A percentile compares a stretch with the other conserved stretches of the same genome.
phyloP scores from a whole-genome alignment of 306 rosid genomes.

The Abrus precatorius region DNA sequence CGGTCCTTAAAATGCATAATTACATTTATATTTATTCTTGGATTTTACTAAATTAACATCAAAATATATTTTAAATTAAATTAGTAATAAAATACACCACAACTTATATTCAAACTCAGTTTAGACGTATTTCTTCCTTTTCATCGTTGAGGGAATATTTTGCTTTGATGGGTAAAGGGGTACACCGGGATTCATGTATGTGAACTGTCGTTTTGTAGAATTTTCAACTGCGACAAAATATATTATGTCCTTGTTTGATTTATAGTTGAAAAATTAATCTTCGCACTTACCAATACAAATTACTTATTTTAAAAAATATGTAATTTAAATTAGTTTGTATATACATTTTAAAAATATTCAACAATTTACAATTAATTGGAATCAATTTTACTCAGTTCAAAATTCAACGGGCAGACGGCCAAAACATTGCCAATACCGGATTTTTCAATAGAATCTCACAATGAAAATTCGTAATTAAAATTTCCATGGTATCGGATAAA shows the following conservation, averaged over 20 bases:
- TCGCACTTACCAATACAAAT: too few species aligned
- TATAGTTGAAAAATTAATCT: too few species aligned
- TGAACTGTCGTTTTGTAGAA: background rate
- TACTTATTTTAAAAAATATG: too few species aligned
- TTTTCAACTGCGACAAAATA: conserved; percentile 19
- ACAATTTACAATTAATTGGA: too few species aligned
- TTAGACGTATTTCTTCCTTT: background rate
- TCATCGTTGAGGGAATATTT: conserved; percentile 14
- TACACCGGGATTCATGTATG: background rate
- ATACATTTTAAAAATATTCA: too few species aligned
- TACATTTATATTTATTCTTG: background rate
- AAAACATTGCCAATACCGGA: background rate
- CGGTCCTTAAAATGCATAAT: background rate
- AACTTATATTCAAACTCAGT: background rate
- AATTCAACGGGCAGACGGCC: background rate
- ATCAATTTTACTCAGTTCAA: too few species aligned
- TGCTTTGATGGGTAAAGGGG: conserved; percentile 6
- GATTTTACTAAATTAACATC: background rate
- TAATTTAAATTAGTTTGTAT: too few species aligned
- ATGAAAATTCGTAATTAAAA: background rate
- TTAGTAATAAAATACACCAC: background rate
- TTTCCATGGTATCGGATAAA: background rate
- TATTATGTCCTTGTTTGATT: background rate
- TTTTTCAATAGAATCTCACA: background rate
- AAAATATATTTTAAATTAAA: background rate